Percentiles rank a stretch among this genome's conserved stretches.
Evolutionary conservation across 1,284 basidiomycete species (phyloP).

Genomic region (Inonotus hispidus): DNA sequence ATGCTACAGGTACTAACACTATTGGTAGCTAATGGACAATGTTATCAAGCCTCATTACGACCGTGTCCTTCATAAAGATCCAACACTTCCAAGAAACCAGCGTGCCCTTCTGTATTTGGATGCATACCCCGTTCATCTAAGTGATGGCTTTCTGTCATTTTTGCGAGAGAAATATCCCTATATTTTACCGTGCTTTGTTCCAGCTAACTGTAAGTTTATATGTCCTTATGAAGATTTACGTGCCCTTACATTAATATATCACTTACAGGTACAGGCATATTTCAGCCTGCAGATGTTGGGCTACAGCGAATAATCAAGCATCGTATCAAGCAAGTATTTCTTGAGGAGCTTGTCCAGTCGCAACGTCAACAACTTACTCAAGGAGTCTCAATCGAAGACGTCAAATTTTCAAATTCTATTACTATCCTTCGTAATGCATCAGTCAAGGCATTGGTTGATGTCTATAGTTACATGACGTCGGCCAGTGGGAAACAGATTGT

Average conservation of each 20-base stretch:
- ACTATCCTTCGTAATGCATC: constrained; percentile 18
- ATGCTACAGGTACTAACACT: constrained; percentile 24
- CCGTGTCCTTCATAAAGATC: constrained; percentile 15
- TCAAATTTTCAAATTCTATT: constrained; percentile 20
- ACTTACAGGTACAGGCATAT: constrained; percentile 18
- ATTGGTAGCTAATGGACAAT: neutral
- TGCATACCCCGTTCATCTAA: constrained; percentile 35
- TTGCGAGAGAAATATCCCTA: constrained; percentile 23
- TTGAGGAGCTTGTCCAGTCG: constrained; percentile 15
- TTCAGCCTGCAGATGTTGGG: constrained; percentile 27
- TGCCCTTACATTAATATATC: neutral
- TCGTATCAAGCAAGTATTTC: constrained; percentile 18
- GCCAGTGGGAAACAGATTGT: neutral
- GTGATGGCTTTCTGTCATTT: constrained; percentile 29
- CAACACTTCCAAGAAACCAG: constrained; percentile 25
- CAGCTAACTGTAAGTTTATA: constrained; percentile 20
- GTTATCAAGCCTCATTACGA: neutral
- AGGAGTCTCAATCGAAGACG: constrained; percentile 8
- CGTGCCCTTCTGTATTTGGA: constrained; percentile 30
- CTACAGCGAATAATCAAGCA: constrained; percentile 26
- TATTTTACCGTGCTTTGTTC: constrained; percentile 25
- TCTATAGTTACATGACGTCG: constrained; percentile 3
- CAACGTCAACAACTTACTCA: neutral
- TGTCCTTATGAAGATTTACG: neutral
- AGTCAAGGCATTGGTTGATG: constrained; percentile 22